Percentiles rank a stretch among this genome's conserved stretches.
Conservation (phyloP, 106 monocot species). For the Xerophyta viscosa region DNA sequence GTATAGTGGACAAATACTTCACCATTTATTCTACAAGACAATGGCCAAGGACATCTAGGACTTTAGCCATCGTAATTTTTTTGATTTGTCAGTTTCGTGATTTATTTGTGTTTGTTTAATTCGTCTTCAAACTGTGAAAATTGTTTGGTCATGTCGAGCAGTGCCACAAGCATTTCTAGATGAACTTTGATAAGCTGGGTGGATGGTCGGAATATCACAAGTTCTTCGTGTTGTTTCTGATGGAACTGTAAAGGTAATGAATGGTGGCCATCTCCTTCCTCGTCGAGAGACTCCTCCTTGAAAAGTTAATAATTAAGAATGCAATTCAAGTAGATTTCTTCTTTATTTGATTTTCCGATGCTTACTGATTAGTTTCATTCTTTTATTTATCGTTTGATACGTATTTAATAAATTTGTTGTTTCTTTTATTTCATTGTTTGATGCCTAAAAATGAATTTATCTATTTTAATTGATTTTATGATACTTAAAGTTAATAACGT, state of each 20-base stretch:
- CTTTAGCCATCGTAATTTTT: constrained; percentile 51
- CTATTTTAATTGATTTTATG: no score
- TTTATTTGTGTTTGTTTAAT: neutral
- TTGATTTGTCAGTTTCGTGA: neutral
- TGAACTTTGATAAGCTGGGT: constrained; percentile 53
- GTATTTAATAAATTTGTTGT: no score
- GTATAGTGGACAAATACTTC: constrained; percentile 85
- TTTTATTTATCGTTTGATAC: no score
- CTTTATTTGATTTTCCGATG: no score
- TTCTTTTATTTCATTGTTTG: no score
- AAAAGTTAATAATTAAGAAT: no score
- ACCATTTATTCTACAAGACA: constrained; percentile 80
- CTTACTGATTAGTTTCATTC: no score
- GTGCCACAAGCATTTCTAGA: constrained; percentile 87
- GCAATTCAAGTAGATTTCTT: no score
- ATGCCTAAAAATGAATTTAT: no score
- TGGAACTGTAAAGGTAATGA: constrained; percentile 96
- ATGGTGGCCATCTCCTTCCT: no score
- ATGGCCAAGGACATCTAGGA: constrained; percentile 76
- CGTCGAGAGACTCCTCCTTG: no score
- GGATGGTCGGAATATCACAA: constrained; percentile 78
- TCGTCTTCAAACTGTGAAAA: neutral
- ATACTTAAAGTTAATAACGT: no score
- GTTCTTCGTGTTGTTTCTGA: constrained; percentile 66
- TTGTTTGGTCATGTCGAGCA: constrained; percentile 11